phyloP scores from a whole-genome alignment of 257 asterid genomes.

The Przewalskia tangutica region DNA sequence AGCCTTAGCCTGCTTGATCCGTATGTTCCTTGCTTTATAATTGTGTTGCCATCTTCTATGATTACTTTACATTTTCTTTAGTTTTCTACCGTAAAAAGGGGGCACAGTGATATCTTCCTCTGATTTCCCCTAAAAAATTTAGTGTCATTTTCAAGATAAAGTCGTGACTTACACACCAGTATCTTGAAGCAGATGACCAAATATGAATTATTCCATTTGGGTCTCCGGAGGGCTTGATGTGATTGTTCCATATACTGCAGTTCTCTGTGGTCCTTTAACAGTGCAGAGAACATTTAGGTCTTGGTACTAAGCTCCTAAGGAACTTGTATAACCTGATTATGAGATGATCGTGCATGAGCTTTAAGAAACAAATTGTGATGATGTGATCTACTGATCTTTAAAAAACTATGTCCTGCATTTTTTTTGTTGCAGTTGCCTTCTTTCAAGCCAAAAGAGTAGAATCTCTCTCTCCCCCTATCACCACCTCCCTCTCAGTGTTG shows the following conservation, averaged over 20 bases:
- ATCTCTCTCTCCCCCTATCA: neutral
- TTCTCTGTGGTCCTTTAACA: neutral
- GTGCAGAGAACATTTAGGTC: neutral
- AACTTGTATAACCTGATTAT: neutral
- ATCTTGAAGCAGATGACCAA: neutral
- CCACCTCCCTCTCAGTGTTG: neutral
- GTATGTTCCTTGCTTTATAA: constrained; percentile 33
- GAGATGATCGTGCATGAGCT: neutral
- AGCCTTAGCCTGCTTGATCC: constrained; percentile 98
- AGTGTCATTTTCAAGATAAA: neutral
- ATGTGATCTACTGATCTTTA: neutral
- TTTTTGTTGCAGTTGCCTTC: neutral
- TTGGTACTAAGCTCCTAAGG: neutral
- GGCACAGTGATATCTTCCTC: neutral
- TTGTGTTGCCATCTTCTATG: neutral
- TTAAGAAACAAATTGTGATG: neutral
- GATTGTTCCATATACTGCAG: neutral
- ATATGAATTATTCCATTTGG: neutral
- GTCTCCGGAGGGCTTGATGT: neutral
- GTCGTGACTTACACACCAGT: neutral
- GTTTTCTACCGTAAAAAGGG: neutral
- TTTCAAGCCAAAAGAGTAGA: neutral
- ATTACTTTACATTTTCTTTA: neutral
- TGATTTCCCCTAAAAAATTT: neutral
- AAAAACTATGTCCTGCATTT: neutral